These are phyloP conservation scores for Balamuthia mandrillaris DNA, from an alignment of 208 protist species.

Conservation along the genomic window DNA sequence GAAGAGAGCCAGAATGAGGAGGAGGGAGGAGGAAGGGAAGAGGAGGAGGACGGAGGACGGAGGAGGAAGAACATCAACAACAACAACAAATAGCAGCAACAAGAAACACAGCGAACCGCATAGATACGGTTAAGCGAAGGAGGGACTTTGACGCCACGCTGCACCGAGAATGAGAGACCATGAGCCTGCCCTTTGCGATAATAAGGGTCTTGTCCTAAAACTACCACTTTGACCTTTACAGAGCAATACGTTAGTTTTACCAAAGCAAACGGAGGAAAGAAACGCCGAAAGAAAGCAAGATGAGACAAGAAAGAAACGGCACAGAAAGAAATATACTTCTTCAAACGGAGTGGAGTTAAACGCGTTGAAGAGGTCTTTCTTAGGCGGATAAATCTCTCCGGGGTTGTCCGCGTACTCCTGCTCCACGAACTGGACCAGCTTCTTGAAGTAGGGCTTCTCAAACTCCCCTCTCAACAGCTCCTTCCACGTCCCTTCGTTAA, in stretches of 20 bases:
- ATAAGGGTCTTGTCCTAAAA: slow-evolving; percentile 72
- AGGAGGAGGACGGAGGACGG: background rate
- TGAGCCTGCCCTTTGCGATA: slow-evolving; percentile 55
- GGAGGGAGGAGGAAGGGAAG: background rate
- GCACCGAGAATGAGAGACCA: slow-evolving; percentile 64
- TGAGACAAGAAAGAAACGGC: too few species aligned
- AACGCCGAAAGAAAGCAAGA: too few species aligned
- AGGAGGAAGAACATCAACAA: background rate
- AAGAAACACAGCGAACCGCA: background rate
- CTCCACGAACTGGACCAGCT: slow-evolving; percentile 9
- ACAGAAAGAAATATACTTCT: too few species aligned
- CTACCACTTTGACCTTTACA: slow-evolving; percentile 69
- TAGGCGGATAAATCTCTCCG: too few species aligned
- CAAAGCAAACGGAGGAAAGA: too few species aligned
- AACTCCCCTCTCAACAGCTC: too few species aligned
- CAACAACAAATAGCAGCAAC: too few species aligned
- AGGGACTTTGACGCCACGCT: slow-evolving; percentile 34
- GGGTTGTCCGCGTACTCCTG: too few species aligned
- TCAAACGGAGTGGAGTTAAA: slow-evolving; percentile 48
- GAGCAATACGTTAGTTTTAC: too few species aligned
- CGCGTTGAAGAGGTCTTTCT: slow-evolving; percentile 30
- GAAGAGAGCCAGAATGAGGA: background rate
- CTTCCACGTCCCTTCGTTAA: too few species aligned
- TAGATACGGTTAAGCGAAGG: slow-evolving; percentile 50
- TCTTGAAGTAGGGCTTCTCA: slow-evolving; percentile 42